Evolutionary conservation across 208 protist species (phyloP).

Genomic region (Tritrichomonas foetus): DNA sequence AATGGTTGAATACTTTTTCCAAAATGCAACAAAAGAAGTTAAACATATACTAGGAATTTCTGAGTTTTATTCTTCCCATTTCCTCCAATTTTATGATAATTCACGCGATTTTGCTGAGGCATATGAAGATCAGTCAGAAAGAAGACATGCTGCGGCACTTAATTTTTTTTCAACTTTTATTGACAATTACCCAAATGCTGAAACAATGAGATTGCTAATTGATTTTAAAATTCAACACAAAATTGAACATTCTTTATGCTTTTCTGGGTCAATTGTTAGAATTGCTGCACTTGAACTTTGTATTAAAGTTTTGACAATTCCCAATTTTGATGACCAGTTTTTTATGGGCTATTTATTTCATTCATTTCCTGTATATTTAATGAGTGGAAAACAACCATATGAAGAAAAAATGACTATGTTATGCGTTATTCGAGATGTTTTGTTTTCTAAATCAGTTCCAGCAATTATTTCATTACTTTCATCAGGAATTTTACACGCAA

Average conservation of each 20-base stretch:
- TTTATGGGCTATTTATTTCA: not conserved
- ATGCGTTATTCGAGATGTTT: not conserved
- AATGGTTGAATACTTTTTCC: not conserved
- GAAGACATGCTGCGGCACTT: not conserved
- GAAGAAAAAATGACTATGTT: not conserved
- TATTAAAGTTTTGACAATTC: not conserved
- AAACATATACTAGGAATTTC: not conserved
- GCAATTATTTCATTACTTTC: not conserved
- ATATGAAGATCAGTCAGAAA: not conserved
- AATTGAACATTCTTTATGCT: not conserved
- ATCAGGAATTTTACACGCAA: not conserved
- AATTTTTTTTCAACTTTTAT: not conserved
- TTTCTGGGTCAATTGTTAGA: not conserved
- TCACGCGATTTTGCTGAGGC: not conserved
- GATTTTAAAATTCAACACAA: not conserved
- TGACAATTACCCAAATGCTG: not conserved
- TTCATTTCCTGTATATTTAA: not conserved
- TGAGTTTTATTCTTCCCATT: not conserved
- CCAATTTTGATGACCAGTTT: not conserved
- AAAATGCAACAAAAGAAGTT: not conserved
- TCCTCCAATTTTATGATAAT: constrained; percentile 21
- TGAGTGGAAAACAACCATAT: not conserved
- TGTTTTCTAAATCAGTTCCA: not conserved
- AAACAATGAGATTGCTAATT: not conserved
- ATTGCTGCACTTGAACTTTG: not conserved